Base-by-base conservation (phyloP, 2,329 filamentous ascomycete genomes). In the Colletotrichum trifolii region DNA sequence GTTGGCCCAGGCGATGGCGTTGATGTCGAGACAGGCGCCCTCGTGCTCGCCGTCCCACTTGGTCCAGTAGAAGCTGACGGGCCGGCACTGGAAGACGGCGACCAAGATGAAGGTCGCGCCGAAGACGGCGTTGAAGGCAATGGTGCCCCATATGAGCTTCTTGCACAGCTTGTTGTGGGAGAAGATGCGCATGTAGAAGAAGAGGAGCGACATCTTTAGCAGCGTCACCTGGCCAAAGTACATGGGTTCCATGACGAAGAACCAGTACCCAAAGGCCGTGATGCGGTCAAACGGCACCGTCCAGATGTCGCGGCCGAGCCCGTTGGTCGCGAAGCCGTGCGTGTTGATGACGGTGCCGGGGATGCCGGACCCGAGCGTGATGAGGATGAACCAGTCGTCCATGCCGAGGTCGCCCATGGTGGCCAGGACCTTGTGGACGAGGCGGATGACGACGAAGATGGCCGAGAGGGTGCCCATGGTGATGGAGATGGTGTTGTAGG, bases 141-240 rank as follows among this genome's bases (percentile, higher is more conserved):
- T 69, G 0, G 82, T 82, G n/a, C 65, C 76, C 73, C 77, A 80
- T 6, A 85, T 74, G 11, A 82, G 50, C 6, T 73, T 74, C 12
- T 78, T 77, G 45, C 48, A 39, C 9, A 85, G 77, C 3, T 52
- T 61, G 0, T 56, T 64, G 0, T 73, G 70, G 0, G 83, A 83
- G 66, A 88, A 88, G 60, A 88, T 82, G 56, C 83, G 80, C 6
- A 85, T 74, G 69, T 86, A 87, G 72, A 88, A 86, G 69, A 83
- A 77, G 1, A 88, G 73, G 33, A 88, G 75, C 0, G 84, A 80
- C 5, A 85, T 71, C 67, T 87, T 86, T 13, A 84, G 76, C 34
- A 84, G 72, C 2, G 80, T 74, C 11, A 85, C 71, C 13, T 81
- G 73, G 3, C 73, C 56, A 69, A 86, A 84, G 71, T 87, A 85